Evolutionary conservation across 2,329 filamentous ascomycete genomes (phyloP).

Genomic region (Alternaria sp.): DNA sequence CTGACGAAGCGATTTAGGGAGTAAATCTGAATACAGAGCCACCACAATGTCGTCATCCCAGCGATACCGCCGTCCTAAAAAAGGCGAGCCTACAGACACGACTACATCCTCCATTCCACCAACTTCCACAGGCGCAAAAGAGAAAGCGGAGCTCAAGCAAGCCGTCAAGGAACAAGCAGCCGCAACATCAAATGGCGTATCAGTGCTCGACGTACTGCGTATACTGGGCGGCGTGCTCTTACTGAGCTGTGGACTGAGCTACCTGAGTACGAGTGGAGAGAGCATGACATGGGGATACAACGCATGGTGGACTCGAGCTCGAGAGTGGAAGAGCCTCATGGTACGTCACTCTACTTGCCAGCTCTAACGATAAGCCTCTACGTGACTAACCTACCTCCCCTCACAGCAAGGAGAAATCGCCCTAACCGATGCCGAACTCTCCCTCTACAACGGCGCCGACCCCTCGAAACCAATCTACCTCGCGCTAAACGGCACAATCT

Average conservation of each 20-base stretch:
- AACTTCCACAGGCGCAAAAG: constrained; percentile 25
- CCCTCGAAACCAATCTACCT: constrained; percentile 82
- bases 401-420: constrained; percentile 64
- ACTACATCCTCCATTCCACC: constrained; percentile 19
- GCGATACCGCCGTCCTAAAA: constrained; percentile 34
- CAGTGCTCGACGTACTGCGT: constrained; percentile 70
- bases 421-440: constrained; percentile 78
- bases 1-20: not conserved
- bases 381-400: constrained; percentile 5
- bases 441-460: constrained; percentile 79
- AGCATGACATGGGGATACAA: constrained; percentile 53
- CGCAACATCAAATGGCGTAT: constrained; percentile 35
- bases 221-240: constrained; percentile 72
- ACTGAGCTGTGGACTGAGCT: constrained; percentile 74
- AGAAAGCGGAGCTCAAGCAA: constrained; percentile 40
- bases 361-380: not conserved
- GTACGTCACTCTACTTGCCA: constrained; percentile 30
- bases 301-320: constrained; percentile 49
- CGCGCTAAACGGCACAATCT: constrained; percentile 86
- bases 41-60: constrained; percentile 33
- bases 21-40: not conserved
- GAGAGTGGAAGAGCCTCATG: constrained; percentile 46
- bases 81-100: constrained; percentile 17
- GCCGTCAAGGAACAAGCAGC: constrained; percentile 37
- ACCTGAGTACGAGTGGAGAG: constrained; percentile 76